Evolutionary conservation across 202 grass and related monocot species (phyloP), one percentile per base, ranked within the genome.

Genomic region (Digitaria exilis): DNA sequence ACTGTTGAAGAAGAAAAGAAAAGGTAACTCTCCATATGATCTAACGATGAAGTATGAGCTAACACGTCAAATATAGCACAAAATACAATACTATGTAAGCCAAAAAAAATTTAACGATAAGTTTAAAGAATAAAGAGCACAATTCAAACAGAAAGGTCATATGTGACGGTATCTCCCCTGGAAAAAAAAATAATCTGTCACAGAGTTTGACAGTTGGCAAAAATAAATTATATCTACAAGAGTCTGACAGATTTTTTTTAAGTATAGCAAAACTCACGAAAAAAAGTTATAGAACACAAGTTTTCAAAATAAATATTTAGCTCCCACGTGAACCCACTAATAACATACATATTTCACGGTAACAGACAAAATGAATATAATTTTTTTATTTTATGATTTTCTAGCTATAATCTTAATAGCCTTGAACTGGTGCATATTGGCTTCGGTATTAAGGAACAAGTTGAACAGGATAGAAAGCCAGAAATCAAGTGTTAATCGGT

Each of bases 401-500:
- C 58, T 29, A 55, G 9, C 3, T 5, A 81, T 31, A n/a, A 59
- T 29, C 2, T 81, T 31, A 29, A 76, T 51, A 28, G 57, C 28
- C 44, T 83, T 22, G 56, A 73, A 83, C 9, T 29, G 66, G 43
- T 72, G 42, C 5, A 48, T 66, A 68, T 7, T 86, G 29, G 68
- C 9, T 69, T 75, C 32, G 50, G 24, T 16, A 18, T 11, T 9
- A 18, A 59, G 31, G 24, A 49, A 52, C 9, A 25, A 62, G 4
- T 68, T 60, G 73, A 86, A 69, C 42, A 69, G 41, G 35, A 18
- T 62, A 76, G 2, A 85, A 65, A 14, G 61, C 44, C 9, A 73
- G 34, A 82, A 87, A 74, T 73, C 55, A 69, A 35, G n/a, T 65
- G 17, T 8, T 77, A 71, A 73, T 3, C 1, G 14, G 51, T 46